Evolutionary conservation across 352 stramenopile genomes (phyloP).

Genomic region (Phytophthora citrophthora): DNA sequence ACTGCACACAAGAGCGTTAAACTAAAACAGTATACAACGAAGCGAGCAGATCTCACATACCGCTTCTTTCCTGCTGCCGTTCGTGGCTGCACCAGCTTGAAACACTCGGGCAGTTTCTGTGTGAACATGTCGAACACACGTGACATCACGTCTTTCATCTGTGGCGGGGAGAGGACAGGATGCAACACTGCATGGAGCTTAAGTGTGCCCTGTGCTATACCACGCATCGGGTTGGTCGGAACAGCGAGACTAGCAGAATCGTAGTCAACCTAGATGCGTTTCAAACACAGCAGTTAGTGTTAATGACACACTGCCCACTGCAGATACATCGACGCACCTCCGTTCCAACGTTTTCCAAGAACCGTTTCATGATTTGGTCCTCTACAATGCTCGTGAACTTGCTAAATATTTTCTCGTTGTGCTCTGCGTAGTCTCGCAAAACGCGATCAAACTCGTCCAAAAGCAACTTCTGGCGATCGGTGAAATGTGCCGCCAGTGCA

Average conservation of each 20-base stretch:
- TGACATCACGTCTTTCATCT: slow-evolving; percentile 97
- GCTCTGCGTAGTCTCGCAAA: slow-evolving; percentile 94
- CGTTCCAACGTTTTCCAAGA: slow-evolving; percentile 77
- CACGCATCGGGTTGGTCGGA: slow-evolving; percentile 89
- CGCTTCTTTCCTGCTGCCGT: slow-evolving; percentile 74
- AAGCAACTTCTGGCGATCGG: slow-evolving; percentile 95
- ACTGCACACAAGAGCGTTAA: slow-evolving; percentile 34
- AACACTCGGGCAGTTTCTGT: slow-evolving; percentile 90
- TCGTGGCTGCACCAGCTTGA: slow-evolving; percentile 83
- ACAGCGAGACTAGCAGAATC: slow-evolving; percentile 61
- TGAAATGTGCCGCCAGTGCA: slow-evolving; percentile 95
- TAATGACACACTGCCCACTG: slow-evolving; percentile 35
- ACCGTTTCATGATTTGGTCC: slow-evolving; percentile 95
- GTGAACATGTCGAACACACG: slow-evolving; percentile 90
- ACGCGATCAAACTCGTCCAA: slow-evolving; percentile 96
- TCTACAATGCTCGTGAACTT: slow-evolving; percentile 98
- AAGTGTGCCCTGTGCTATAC: slow-evolving; percentile 93
- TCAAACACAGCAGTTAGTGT: slow-evolving; percentile 6
- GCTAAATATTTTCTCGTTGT: slow-evolving; percentile 97
- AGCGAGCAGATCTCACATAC: slow-evolving; percentile 37
- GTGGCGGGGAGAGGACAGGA: slow-evolving; percentile 91
- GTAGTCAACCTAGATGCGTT: slow-evolving; percentile 70
- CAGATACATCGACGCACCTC: slow-evolving; percentile 41
- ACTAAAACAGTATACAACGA: background rate
- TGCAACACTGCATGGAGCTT: slow-evolving; percentile 96